Conservation (phyloP, 192 early-diverging fungal genomes). For the Gigaspora rosea region DNA sequence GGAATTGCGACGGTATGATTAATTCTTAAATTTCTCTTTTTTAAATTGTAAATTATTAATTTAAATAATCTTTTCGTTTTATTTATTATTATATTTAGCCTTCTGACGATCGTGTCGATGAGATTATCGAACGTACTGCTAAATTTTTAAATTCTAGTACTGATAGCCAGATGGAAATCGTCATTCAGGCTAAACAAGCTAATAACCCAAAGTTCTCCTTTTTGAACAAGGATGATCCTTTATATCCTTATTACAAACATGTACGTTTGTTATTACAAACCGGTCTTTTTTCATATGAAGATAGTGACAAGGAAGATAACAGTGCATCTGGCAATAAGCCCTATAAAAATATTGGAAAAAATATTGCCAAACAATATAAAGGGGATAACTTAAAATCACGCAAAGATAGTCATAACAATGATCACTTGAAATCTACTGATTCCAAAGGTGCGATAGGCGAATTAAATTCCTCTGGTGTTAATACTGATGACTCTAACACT, state of each 20-base stretch:
- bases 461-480: no score
- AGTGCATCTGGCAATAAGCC: conserved; percentile 22
- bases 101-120: conserved; percentile 54
- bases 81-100: conserved; percentile 44
- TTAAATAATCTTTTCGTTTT: not conserved
- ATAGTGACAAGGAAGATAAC: conserved; percentile 33
- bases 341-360: not conserved
- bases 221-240: conserved; percentile 52
- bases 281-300: conserved; percentile 58
- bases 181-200: conserved; percentile 73
- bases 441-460: no score
- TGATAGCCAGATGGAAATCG: conserved; percentile 67
- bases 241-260: conserved; percentile 77
- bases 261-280: conserved; percentile 61
- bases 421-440: no score
- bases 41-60: not conserved
- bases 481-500: no score
- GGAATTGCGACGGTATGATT: conserved; percentile 47
- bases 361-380: not conserved
- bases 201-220: conserved; percentile 74
- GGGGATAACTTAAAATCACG: not conserved
- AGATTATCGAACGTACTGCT: conserved; percentile 72
- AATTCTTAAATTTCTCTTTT: not conserved
- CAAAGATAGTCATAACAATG: not conserved
- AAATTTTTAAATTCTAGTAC: conserved; percentile 60